Evolutionary conservation across 2,329 filamentous ascomycete genomes (phyloP), one percentile per base, ranked within the genome.

Genomic region (Alternaria ventricosa): DNA sequence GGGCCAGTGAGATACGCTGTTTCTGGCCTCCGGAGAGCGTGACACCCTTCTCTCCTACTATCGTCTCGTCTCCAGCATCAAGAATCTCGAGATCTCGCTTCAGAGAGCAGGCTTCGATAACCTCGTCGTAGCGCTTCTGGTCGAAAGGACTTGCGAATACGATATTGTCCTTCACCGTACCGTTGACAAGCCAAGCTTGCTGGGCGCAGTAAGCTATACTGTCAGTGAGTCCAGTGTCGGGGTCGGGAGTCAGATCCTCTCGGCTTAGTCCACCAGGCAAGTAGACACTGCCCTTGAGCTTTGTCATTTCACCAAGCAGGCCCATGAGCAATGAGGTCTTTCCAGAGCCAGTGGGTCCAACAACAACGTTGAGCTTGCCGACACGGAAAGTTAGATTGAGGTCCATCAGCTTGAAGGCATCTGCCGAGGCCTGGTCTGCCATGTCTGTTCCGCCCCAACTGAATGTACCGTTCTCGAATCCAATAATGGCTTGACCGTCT

Each of bases 271-370:
- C 93, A 69, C 94, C 93, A 4, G 96, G 96, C 25, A 98, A 87
- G 80, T 90, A 93, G 7, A 98, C 92, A 10, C 87, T 87, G 60
- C 96, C 96, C 61, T 90, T 86, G 23, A 97, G 81, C 55, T 94
- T 82, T 1, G 92, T 96, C 96, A 99, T 99, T 82, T 99, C 96
- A 64, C 96, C 96, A 2, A 99, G 87, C 25, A 99, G 84, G 27
- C 94, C 96, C 95, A 99, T 97, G 20, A 99, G 85, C 75, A 99
- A 84, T 0, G 95, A 98, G 0, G 95, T 97, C 84, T 99, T 99
- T 69, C 96, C 96, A 56, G 92, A 96, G 13, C 96, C 96, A 4
- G 96, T 99, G 3, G 95, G 91, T 1, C 96, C 96, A 43, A 94
- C 92, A 72, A 99, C 92, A 54, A 99, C 90, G 76, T 97, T 99